Evolutionary conservation across 1,284 basidiomycete genomes (phyloP), one percentile per base, ranked within the genome.

Genomic region (Trichosporon faecale): DNA sequence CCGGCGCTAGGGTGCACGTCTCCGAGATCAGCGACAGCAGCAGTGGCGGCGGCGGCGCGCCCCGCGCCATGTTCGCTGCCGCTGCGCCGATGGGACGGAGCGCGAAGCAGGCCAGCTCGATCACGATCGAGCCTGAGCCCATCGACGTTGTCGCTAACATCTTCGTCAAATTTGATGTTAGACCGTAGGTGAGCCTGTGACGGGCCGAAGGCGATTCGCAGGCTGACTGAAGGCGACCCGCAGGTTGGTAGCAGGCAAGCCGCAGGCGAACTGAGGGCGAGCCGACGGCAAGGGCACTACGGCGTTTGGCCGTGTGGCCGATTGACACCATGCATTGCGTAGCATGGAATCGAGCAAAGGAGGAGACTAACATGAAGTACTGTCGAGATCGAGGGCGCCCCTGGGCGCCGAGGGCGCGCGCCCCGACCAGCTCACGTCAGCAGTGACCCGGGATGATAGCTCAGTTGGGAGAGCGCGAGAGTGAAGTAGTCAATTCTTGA

Each of bases 21-120:
- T 8, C 61, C 14, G 65, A 71, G 61, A 25, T 71, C 31, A 66
- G 40, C 55, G 70, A 71, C 44, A 27, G 37, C 49, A 31, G 29
- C 57, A 14, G 11, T 11, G 23, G 52, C 52, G 52, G 52, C 12
- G 52, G 52, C 14, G 52, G 11, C 52, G 14, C 25, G 52, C 14
- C 11, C 23, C 25, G 14, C 52, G 52, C 52, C 25, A 27, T 55
- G 49, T 27, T 61, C 18, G 27, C 57, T 4, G 18, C 27, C 8
- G 16, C 57, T 12, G 57, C 18, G 18, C 14, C 55, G 27, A 27
- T 23, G 16, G 12, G 57, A 16, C 29, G 29, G 29, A n/a, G 29
- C 16, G 11, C 14, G 8, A 18, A 33, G 16, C 57, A 18, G 27
- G 35, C 35, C 9, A 37, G 14, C 35, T 25, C 49, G 6, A 31